phyloP scores from a whole-genome alignment of 495 filamentous ascomycete genomes.

The Penicillium roqueforti region DNA sequence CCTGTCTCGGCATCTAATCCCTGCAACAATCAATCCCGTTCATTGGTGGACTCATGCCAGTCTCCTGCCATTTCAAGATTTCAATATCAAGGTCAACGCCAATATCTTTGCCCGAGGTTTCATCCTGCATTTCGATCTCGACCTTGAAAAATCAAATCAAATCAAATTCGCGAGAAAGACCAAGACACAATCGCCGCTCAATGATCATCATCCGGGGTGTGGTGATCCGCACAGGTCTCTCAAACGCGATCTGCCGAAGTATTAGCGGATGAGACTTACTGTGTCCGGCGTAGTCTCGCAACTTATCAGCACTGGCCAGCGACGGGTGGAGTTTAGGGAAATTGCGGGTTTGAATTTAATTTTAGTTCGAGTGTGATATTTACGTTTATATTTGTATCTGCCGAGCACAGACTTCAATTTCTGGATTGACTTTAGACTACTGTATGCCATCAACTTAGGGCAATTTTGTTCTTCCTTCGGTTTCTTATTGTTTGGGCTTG shows the following conservation, averaged over 20 bases:
- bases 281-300: conserved; percentile 20
- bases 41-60: neutral
- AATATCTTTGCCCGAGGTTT: neutral
- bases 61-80: conserved; percentile 2
- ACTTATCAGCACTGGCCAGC: conserved; percentile 18
- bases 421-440: neutral
- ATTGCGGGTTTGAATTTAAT: too few relatives aligned
- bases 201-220: conserved; percentile 11
- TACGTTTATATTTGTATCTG: too few relatives aligned
- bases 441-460: too few relatives aligned
- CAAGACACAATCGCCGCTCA: neutral
- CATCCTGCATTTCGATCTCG: neutral
- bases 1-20: conserved; percentile 24
- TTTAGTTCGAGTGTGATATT: too few relatives aligned
- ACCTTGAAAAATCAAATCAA: neutral
- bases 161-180: neutral
- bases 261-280: conserved; percentile 27
- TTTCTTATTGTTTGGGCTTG: neutral
- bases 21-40: conserved; percentile 5
- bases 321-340: conserved; percentile 5
- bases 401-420: conserved; percentile 2
- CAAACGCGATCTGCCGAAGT: conserved; percentile 27
- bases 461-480: too few relatives aligned
- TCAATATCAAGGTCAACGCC: neutral
- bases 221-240: conserved; percentile 9